Conservation (phyloP, 2,329 filamentous ascomycete genomes). For the Clonostachys byssicola region DNA sequence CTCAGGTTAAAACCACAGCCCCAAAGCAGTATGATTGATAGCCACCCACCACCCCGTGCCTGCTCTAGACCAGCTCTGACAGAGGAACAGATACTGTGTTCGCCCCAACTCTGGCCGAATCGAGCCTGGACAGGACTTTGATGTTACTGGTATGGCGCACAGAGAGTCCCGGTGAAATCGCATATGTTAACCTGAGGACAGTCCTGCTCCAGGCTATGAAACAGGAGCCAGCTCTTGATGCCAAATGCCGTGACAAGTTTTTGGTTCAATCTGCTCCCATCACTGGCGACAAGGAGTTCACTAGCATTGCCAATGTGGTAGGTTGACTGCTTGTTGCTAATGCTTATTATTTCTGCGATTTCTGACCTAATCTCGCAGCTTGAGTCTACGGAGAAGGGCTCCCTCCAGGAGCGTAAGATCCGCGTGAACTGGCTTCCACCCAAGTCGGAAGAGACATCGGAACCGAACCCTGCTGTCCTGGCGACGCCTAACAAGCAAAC, state of each 20-base stretch:
- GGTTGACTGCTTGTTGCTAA: slow-evolving; percentile 20
- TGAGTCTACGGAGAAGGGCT: slow-evolving; percentile 71
- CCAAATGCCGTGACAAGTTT: slow-evolving; percentile 96
- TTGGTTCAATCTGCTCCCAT: slow-evolving; percentile 89
- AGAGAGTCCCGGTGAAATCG: slow-evolving; percentile 10
- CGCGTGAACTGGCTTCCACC: slow-evolving; percentile 79
- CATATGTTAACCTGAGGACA: slow-evolving; percentile 22
- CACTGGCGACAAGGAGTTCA: slow-evolving; percentile 77
- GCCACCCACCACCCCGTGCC: slow-evolving; percentile 7
- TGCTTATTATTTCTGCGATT: background rate
- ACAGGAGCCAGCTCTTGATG: slow-evolving; percentile 79
- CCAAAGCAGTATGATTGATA: slow-evolving; percentile 83
- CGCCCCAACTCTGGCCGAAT: slow-evolving; percentile 96
- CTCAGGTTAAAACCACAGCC: slow-evolving; percentile 94
- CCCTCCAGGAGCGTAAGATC: slow-evolving; percentile 92
- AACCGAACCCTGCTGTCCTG: slow-evolving; percentile 9
- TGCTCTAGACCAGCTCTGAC: slow-evolving; percentile 1
- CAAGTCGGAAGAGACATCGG: slow-evolving; percentile 33
- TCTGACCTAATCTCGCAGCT: slow-evolving; percentile 50
- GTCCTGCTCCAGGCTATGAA: slow-evolving; percentile 98
- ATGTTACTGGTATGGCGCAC: slow-evolving; percentile 73
- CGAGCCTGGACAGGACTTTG: slow-evolving; percentile 82
- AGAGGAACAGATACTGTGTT: slow-evolving; percentile 79
- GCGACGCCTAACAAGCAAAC: slow-evolving; percentile 36
- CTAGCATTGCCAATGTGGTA: slow-evolving; percentile 78